Evolutionary conservation across 768 basidiomycete species (phyloP).

Genomic region (Lactarius sanguifluus): DNA sequence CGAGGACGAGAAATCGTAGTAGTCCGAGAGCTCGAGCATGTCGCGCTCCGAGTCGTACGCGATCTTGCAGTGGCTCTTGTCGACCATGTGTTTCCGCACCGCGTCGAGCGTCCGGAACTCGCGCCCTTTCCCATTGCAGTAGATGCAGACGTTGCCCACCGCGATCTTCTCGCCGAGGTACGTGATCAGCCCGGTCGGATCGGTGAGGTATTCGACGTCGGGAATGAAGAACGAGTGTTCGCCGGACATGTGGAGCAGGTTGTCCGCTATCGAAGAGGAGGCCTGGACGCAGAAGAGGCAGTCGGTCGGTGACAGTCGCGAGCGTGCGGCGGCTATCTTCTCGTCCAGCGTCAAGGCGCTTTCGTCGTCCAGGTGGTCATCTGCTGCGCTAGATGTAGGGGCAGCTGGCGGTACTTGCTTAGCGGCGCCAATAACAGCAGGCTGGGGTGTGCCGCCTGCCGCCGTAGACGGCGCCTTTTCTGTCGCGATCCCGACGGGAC

Average conservation of each 20-base stretch:
- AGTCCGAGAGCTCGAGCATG: constrained; percentile 86
- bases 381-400: constrained; percentile 34
- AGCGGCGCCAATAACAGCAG: background rate
- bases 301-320: constrained; percentile 56
- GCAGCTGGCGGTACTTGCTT: background rate
- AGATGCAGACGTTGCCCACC: constrained; percentile 91
- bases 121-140: constrained; percentile 77
- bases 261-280: constrained; percentile 55
- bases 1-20: constrained; percentile 84
- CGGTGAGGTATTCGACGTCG: constrained; percentile 86
- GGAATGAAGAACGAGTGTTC: constrained; percentile 95
- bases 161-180: constrained; percentile 94
- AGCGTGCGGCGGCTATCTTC: constrained; percentile 70
- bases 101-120: constrained; percentile 86
- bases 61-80: constrained; percentile 96
- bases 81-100: constrained; percentile 92
- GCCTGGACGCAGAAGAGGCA: constrained; percentile 85
- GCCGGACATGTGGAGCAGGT: constrained; percentile 83
- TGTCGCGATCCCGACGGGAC: constrained; percentile 14
- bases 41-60: constrained; percentile 82
- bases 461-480: constrained; percentile 12
- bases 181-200: constrained; percentile 74
- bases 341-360: constrained; percentile 56
- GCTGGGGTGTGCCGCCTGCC: constrained; percentile 8
- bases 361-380: constrained; percentile 10